These are phyloP conservation scores for Cryptococcus neoformans DNA, from an alignment of 1,284 basidiomycete species.

Conservation along the genomic window DNA sequence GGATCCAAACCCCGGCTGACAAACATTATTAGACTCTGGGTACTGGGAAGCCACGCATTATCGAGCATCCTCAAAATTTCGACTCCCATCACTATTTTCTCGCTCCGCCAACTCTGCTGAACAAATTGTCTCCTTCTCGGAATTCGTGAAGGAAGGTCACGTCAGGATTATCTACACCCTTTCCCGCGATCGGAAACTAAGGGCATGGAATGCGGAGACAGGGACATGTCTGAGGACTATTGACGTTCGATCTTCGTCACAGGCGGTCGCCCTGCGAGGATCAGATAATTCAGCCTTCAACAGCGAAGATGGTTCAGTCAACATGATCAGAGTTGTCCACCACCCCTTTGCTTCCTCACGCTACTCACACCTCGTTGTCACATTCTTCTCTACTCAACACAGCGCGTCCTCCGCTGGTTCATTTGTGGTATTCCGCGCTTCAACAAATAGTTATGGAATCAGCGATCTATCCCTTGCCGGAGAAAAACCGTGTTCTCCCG, in stretches of 20 bases:
- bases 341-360: constrained; percentile 33
- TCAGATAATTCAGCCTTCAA: constrained; percentile 4
- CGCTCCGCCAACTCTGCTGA: constrained; percentile 28
- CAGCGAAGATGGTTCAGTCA: constrained; percentile 13
- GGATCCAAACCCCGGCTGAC: background rate
- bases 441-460: constrained; percentile 22
- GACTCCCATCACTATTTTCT: constrained; percentile 39
- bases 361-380: constrained; percentile 43
- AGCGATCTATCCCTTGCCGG: constrained; percentile 40
- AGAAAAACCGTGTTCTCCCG: constrained; percentile 26
- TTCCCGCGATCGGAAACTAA: constrained; percentile 78
- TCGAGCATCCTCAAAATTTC: constrained; percentile 30
- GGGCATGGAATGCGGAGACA: constrained; percentile 61
- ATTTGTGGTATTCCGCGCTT: constrained; percentile 45
- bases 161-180: constrained; percentile 73
- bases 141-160: constrained; percentile 48
- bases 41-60: constrained; percentile 37
- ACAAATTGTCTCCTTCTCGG: constrained; percentile 35
- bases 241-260: constrained; percentile 37
- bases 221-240: constrained; percentile 44
- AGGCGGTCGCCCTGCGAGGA: constrained; percentile 22
- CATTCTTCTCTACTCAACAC: constrained; percentile 42
- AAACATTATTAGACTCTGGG: constrained; percentile 10
- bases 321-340: constrained; percentile 39
- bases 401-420: constrained; percentile 34